These are phyloP conservation scores for Ganoderma resinaceum DNA, from an alignment of 1,284 basidiomycete genomes.

Conservation along the genomic window DNA sequence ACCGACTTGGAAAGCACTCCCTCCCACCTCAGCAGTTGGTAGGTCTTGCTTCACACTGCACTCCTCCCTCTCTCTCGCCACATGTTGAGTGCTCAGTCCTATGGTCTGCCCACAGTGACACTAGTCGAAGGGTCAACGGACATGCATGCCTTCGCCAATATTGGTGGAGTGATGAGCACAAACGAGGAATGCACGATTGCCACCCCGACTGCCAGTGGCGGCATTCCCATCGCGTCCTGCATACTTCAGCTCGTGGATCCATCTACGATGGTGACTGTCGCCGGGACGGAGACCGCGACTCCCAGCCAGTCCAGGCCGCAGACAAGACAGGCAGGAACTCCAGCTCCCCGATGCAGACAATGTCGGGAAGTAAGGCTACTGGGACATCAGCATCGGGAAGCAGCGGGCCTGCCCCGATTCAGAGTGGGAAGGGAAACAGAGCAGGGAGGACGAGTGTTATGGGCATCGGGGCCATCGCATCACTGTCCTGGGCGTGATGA, in stretches of 20 bases:
- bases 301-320: neutral
- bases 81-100: neutral
- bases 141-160: constrained; percentile 10
- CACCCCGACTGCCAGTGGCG: neutral
- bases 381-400: neutral
- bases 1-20: constrained; percentile 34
- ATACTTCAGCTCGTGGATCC: neutral
- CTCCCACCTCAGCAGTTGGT: constrained; percentile 26
- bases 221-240: neutral
- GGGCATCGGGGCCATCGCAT: neutral
- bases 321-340: neutral
- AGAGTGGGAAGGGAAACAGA: neutral
- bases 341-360: neutral
- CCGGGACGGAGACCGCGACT: neutral
- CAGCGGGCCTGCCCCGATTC: neutral
- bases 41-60: neutral
- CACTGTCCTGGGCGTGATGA: neutral
- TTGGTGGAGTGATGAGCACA: neutral
- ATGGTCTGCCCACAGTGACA: constrained; percentile 32
- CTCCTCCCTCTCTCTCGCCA: neutral
- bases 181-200: neutral
- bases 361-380: too few species aligned
- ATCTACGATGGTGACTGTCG: neutral
- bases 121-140: constrained; percentile 33
- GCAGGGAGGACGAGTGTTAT: neutral